phyloP scores from a whole-genome alignment of 129 eudicot genomes.

The Scalesia atractyloides region DNA sequence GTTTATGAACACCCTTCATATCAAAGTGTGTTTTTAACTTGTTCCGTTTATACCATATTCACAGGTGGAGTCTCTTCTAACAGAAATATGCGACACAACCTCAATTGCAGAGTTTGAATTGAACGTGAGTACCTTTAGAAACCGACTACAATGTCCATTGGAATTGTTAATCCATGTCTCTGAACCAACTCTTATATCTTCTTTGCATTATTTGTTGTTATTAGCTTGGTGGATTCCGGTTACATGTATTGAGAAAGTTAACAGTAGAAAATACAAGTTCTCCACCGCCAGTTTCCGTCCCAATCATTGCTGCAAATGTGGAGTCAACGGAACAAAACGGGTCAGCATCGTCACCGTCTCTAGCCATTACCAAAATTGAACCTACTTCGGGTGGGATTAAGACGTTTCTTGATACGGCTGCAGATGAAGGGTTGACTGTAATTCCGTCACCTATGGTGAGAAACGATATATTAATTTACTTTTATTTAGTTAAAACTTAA shows the following conservation, averaged over 20 bases:
- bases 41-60: slow-evolving; percentile 17
- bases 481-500: not conserved
- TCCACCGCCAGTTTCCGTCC: slow-evolving; percentile 55
- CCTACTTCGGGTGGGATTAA: slow-evolving; percentile 42
- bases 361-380: slow-evolving; percentile 62
- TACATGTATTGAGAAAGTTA: slow-evolving; percentile 71
- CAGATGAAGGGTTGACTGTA: slow-evolving; percentile 78
- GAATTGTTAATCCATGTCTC: slow-evolving; percentile 8
- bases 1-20: not conserved
- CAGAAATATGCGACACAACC: slow-evolving; percentile 69
- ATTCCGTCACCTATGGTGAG: slow-evolving; percentile 79
- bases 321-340: slow-evolving; percentile 53
- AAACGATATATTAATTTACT: slow-evolving; percentile 2
- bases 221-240: slow-evolving; percentile 81
- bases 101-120: slow-evolving; percentile 88
- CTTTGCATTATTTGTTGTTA: slow-evolving; percentile 17
- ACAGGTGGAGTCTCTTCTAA: slow-evolving; percentile 80
- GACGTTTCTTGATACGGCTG: slow-evolving; percentile 60
- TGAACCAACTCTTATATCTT: slow-evolving; percentile 8
- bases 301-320: slow-evolving; percentile 41
- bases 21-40: not conserved
- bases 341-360: slow-evolving; percentile 64
- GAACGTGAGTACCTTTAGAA: slow-evolving; percentile 51
- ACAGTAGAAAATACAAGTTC: slow-evolving; percentile 43
- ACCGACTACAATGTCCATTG: not conserved